Evolutionary conservation across 2,329 filamentous ascomycete species (phyloP), one percentile per base, ranked within the genome.

Genomic region (Epicoccum sorghinum): DNA sequence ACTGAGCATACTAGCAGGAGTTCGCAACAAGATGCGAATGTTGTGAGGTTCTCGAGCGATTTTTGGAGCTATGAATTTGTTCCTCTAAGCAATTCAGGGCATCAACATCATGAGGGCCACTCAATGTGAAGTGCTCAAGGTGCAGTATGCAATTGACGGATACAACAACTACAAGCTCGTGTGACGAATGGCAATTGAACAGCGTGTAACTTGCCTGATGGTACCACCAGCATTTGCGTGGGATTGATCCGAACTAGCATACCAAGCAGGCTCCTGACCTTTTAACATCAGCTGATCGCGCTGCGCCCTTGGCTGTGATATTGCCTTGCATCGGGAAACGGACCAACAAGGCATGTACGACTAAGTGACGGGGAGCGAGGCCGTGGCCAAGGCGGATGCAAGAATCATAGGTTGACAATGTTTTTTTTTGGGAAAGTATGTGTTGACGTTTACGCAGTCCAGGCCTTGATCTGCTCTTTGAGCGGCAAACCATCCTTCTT

Each of bases 381-480:
- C 13, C 13, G 25, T 30, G 9, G 9, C 18, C 40, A 27, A 38
- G 33, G 33, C 7, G 18, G 6, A 23, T 7, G 23, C n/a, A 4
- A 27, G 3, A n/a, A 29, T n/a, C 8, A 9, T 18, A 32, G 4
- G 18, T 8, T 25, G 23, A 18, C 23, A 29, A 32, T 32, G 14
- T 10, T 12, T 8, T 10, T 12, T 8, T 18, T 18, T 18, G 18
- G 18, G 27, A 29, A 7, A 7, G 27, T 29, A 1, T 3, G 2
- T 29, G 27, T 29, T 29, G 2, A 18, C 9, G 9, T n/a, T 41
- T 30, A 55, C 25, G 50, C 60, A 33, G 69, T 54, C 66, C 66
- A 74, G 23, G 50, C 62, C 52, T 65, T 64, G 14, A 72, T 52
- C 36, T 64, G 61, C 10, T 68, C 67, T 29, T 52, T 64, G 8